A percentile compares a stretch with the other conserved stretches of the same genome.
phyloP scores from a whole-genome alignment of 108 stramenopile species.

The Aurantiochytrium sp. region DNA sequence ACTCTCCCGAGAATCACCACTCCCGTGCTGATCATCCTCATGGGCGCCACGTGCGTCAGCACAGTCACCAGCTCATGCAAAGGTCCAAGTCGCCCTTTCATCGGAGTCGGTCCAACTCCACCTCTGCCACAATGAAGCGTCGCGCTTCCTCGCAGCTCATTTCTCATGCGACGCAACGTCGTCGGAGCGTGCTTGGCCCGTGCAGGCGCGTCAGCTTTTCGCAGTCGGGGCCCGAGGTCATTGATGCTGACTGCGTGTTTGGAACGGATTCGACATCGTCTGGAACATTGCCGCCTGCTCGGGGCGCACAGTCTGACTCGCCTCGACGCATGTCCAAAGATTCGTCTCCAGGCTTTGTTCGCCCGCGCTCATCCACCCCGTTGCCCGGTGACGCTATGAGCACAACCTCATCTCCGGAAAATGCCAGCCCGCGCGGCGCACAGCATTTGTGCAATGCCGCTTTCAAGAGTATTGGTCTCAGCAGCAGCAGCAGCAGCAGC shows the following conservation, averaged over 20 bases:
- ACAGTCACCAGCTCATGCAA: not conserved
- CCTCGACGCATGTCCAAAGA: too few species aligned
- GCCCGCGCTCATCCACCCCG: too few species aligned
- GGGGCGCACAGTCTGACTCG: not conserved
- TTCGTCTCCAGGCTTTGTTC: too few species aligned
- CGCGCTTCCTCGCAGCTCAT: not conserved
- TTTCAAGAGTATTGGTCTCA: too few species aligned
- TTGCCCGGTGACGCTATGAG: too few species aligned
- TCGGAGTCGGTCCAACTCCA: not conserved
- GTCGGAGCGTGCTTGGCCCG: not conserved
- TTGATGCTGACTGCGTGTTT: not conserved
- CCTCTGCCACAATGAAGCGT: not conserved
- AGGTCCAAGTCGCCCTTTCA: not conserved
- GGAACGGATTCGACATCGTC: not conserved
- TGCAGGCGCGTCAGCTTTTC: not conserved
- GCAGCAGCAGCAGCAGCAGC: too few species aligned
- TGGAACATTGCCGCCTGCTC: not conserved
- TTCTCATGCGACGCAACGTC: not conserved
- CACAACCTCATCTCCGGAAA: too few species aligned
- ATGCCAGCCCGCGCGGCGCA: too few species aligned
- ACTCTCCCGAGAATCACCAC: too few species aligned
- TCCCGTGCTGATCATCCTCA: not conserved
- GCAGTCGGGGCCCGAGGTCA: not conserved
- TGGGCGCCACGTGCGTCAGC: not conserved
- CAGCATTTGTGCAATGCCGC: too few species aligned